These are phyloP conservation scores for Rutstroemia sydowiana DNA, from an alignment of 2,329 filamentous ascomycete genomes.

Conservation along the genomic window DNA sequence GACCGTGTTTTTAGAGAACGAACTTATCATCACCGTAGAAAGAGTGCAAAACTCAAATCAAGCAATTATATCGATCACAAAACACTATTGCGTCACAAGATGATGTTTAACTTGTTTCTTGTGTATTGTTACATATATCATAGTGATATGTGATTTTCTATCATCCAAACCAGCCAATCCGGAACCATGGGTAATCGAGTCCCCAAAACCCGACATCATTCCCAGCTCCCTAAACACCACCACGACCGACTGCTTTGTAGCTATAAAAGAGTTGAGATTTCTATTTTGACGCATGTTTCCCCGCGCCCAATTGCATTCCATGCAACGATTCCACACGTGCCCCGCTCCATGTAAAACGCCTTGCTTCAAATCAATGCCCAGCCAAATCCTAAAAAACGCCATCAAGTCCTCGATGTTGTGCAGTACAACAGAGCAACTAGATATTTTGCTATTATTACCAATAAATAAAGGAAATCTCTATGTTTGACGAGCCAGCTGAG, in stretches of 20 bases:
- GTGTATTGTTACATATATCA: not conserved
- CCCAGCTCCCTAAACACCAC: not conserved
- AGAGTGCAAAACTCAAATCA: too few relatives aligned
- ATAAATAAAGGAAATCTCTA: constrained; percentile 10
- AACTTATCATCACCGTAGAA: too few relatives aligned
- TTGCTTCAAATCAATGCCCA: not conserved
- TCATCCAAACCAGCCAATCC: not conserved
- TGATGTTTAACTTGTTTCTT: not conserved
- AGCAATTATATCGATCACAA: not conserved
- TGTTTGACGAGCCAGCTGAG: constrained; percentile 8
- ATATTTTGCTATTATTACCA: constrained; percentile 13
- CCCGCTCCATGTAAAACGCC: not conserved
- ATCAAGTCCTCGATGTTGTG: constrained; percentile 26
- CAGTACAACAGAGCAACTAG: constrained; percentile 23
- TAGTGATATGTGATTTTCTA: not conserved
- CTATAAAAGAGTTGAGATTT: constrained; percentile 8
- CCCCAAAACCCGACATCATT: not conserved
- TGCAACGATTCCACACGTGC: not conserved
- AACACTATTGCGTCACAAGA: not conserved
- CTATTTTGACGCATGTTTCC: constrained; percentile 1
- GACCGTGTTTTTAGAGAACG: too few relatives aligned
- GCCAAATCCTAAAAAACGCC: constrained; percentile 1
- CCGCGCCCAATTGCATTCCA: not conserved
- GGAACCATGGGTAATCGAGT: not conserved
- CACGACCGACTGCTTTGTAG: not conserved